Percentiles rank a stretch among this genome's conserved stretches.
Evolutionary conservation across 2,329 filamentous ascomycete genomes (phyloP).

Genomic region (Botryotinia calthae): DNA sequence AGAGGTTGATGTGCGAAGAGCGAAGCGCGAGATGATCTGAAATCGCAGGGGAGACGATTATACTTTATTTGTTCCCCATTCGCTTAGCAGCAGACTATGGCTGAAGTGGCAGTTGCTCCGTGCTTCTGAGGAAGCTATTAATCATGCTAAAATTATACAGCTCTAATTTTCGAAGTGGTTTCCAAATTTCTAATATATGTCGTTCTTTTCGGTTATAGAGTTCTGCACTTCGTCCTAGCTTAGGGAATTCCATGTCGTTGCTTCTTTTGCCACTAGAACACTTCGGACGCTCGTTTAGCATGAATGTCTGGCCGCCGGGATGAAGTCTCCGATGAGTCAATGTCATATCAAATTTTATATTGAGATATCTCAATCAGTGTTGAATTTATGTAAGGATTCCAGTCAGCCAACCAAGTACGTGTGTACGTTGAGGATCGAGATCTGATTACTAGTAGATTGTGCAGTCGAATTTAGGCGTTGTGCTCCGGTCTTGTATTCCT

Average conservation of each 20-base stretch:
- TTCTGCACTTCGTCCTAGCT: neutral
- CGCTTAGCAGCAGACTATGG: conserved; percentile 15
- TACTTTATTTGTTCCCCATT: conserved; percentile 16
- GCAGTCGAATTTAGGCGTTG: neutral
- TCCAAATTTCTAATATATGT: neutral
- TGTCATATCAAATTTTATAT: neutral
- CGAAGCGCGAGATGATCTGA: conserved; percentile 8
- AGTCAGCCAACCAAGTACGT: neutral
- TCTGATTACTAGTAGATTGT: neutral
- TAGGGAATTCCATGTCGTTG: neutral
- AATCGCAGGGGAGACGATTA: conserved; percentile 9
- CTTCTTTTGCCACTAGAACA: neutral
- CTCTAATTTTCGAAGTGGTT: neutral
- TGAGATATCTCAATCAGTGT: neutral
- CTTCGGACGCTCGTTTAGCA: neutral
- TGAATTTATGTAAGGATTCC: neutral
- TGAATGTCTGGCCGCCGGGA: neutral
- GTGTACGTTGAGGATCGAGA: neutral
- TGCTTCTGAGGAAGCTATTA: neutral
- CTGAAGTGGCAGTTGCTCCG: conserved; percentile 16
- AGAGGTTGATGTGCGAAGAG: conserved; percentile 5
- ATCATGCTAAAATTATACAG: conserved; percentile 13
- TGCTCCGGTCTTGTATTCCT: neutral
- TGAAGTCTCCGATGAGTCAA: neutral
- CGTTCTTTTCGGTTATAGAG: neutral